Conservation (phyloP, 2,329 filamentous ascomycete species). For the Colletotrichum agaves region DNA sequence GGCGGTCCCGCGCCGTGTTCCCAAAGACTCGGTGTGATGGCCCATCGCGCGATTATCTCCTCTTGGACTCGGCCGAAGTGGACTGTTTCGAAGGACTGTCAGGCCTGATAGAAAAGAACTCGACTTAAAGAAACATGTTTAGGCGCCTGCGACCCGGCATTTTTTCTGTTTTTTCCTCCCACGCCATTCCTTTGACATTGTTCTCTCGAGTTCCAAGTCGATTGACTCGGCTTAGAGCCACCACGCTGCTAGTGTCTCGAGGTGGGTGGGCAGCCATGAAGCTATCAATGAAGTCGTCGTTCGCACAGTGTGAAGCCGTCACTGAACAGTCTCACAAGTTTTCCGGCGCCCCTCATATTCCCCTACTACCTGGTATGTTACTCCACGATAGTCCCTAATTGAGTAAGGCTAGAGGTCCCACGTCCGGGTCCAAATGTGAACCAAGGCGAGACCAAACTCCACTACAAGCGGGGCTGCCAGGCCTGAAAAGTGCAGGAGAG, state of each 20-base stretch:
- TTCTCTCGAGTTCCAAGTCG: constrained; percentile 3
- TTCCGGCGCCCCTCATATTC: no score
- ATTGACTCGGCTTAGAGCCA: neutral
- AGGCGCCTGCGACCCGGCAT: constrained; percentile 11
- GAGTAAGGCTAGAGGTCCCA: neutral
- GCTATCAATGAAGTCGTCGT: neutral
- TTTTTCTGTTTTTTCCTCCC: constrained; percentile 5
- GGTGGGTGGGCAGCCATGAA: neutral
- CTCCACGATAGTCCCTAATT: neutral
- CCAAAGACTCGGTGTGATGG: neutral
- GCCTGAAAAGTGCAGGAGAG: neutral
- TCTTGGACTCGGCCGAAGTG: neutral
- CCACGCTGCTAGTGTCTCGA: neutral
- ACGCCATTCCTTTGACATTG: neutral
- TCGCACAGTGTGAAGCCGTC: constrained; percentile 1
- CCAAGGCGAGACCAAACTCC: neutral
- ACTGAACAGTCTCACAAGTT: neutral
- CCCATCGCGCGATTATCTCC: neutral
- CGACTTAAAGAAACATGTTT: neutral
- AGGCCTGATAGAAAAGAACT: neutral
- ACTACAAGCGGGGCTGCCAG: neutral
- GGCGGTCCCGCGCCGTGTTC: neutral
- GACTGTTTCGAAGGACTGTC: neutral
- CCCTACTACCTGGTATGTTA: no score
- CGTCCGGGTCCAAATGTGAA: neutral